Evolutionary conservation across 2,329 filamentous ascomycete genomes (phyloP).

Genomic region (Shiraia bambusicola): DNA sequence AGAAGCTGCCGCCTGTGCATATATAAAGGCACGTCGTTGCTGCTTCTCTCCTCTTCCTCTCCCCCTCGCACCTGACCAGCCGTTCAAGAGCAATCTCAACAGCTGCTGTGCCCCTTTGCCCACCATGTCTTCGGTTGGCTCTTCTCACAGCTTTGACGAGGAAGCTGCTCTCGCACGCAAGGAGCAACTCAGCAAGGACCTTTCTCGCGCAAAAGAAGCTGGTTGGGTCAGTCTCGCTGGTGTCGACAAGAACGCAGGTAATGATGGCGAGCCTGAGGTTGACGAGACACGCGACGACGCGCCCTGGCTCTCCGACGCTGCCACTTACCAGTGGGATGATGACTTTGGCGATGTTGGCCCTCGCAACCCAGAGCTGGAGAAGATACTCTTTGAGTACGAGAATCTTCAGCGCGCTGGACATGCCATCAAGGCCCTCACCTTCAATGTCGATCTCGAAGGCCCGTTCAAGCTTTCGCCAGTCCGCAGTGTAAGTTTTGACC

Average conservation of each 20-base stretch:
- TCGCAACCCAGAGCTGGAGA: constrained; percentile 67
- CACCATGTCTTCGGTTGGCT: constrained; percentile 25
- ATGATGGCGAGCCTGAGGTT: constrained; percentile 22
- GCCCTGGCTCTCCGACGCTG: constrained; percentile 58
- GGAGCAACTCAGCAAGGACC: constrained; percentile 26
- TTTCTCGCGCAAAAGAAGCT: constrained; percentile 32
- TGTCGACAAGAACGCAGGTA: constrained; percentile 52
- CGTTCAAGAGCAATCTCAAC: no score
- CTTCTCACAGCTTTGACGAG: constrained; percentile 14
- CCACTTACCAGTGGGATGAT: constrained; percentile 79
- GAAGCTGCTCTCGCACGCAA: constrained; percentile 22
- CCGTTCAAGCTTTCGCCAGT: constrained; percentile 52
- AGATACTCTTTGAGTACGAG: constrained; percentile 67
- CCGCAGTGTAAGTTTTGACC: constrained; percentile 47
- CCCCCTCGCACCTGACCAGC: no score
- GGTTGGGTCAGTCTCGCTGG: constrained; percentile 53
- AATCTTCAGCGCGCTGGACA: constrained; percentile 58
- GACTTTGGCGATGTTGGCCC: constrained; percentile 86
- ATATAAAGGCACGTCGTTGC: no score
- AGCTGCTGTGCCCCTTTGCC: neutral
- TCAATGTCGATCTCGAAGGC: constrained; percentile 55
- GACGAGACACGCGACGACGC: constrained; percentile 25
- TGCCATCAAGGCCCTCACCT: constrained; percentile 63
- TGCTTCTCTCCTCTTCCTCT: no score
- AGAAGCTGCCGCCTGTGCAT: no score